phyloP scores from a whole-genome alignment of 352 stramenopile species.

The Globisporangium takayamanum region DNA sequence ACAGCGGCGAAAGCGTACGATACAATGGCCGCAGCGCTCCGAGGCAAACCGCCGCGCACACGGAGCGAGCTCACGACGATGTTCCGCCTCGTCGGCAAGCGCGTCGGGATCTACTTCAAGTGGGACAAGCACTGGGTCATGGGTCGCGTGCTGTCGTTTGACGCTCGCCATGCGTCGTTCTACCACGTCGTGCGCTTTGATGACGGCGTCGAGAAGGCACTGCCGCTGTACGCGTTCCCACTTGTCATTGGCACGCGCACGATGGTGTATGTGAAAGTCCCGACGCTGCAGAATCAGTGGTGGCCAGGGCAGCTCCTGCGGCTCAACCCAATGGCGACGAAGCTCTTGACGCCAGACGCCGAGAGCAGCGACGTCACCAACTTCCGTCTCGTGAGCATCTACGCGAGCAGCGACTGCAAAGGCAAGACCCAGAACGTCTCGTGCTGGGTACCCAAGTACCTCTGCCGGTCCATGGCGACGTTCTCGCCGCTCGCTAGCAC shows the following conservation, averaged over 20 bases:
- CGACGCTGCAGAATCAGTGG: constrained; percentile 54
- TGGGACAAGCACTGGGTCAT: constrained; percentile 81
- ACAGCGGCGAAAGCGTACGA: constrained; percentile 65
- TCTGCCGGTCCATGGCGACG: constrained; percentile 48
- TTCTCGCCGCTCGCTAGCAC: background rate
- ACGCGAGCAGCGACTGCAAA: constrained; percentile 19
- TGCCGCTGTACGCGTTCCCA: constrained; percentile 70
- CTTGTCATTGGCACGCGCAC: constrained; percentile 55
- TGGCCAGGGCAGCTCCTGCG: constrained; percentile 68
- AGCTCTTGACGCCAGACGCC: constrained; percentile 31
- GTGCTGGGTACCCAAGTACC: constrained; percentile 71
- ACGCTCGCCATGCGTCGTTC: constrained; percentile 37
- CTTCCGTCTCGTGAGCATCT: constrained; percentile 65
- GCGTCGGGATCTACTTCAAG: constrained; percentile 56
- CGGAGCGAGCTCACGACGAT: constrained; percentile 40
- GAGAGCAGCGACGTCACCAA: constrained; percentile 27
- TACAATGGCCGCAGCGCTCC: constrained; percentile 28
- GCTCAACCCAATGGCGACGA: constrained; percentile 51
- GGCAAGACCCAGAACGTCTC: constrained; percentile 45
- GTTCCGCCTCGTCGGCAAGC: constrained; percentile 59
- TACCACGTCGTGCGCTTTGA: constrained; percentile 64
- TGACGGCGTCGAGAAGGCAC: constrained; percentile 45
- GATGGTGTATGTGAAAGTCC: constrained; percentile 68
- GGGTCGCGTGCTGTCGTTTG: constrained; percentile 58
- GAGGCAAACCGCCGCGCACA: constrained; percentile 42